Percentiles rank a stretch among this genome's conserved stretches.
Evolutionary conservation across 2,329 filamentous ascomycete genomes (phyloP).

Genomic region (Pseudocercospora ulei): DNA sequence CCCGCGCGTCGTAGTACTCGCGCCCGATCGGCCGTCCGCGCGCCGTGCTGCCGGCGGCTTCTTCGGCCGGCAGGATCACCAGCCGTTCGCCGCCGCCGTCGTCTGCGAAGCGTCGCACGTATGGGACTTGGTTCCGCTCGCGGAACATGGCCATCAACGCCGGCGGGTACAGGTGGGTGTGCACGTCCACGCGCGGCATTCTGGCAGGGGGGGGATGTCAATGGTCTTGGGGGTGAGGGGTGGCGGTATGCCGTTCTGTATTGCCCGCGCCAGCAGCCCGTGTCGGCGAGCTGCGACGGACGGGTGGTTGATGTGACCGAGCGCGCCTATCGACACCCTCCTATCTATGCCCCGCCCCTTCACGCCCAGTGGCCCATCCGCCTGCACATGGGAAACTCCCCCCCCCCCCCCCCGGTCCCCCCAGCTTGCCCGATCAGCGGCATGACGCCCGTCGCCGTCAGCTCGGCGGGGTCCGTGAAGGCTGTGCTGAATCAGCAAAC

Average conservation of each 20-base stretch:
- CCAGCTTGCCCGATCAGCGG: conserved; percentile 5
- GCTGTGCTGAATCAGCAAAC: conserved; percentile 10
- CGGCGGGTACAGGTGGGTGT: conserved; percentile 55
- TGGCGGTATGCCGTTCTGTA: no score
- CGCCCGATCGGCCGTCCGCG: conserved; percentile 73
- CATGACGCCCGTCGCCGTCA: conserved; percentile 24
- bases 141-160: conserved; percentile 46
- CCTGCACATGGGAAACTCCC: no score
- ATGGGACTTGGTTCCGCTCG: conserved; percentile 53
- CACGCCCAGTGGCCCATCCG: no score
- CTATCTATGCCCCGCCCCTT: no score
- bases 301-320: no score
- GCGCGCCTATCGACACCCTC: no score
- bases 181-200: conserved; percentile 47
- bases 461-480: conserved; percentile 28
- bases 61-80: conserved; percentile 31
- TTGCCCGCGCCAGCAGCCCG: no score
- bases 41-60: conserved; percentile 29
- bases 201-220: conserved; percentile 10
- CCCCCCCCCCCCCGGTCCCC: no score
- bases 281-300: no score
- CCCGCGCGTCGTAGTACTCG: conserved; percentile 68
- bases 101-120: conserved; percentile 56
- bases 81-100: conserved; percentile 50
- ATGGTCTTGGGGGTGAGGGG: no score